Evolutionary conservation across 1,139 yeast species (phyloP).

Genomic region (Yamadazyma siamensis): DNA sequence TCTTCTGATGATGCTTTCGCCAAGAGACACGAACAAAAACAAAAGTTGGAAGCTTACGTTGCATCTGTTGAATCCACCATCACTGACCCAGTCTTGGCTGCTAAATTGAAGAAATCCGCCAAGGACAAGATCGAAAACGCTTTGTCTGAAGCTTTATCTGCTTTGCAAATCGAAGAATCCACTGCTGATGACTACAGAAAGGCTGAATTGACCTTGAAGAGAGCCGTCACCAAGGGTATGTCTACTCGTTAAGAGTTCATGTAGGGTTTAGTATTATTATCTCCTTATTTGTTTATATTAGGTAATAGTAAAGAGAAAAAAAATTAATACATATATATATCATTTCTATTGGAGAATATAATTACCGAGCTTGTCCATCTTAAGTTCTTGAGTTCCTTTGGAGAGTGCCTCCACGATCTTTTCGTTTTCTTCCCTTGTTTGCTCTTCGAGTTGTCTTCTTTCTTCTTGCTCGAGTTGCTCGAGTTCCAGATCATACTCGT

Average conservation of each 20-base stretch:
- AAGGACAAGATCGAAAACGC: conserved; percentile 98
- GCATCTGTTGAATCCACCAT: conserved; percentile 95
- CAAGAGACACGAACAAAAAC: conserved; percentile 99
- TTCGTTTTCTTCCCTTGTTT: conserved; percentile 60
- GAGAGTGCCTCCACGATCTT: conserved; percentile 67
- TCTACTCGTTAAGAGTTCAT: conserved; percentile 78
- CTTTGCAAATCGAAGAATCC: conserved; percentile 96
- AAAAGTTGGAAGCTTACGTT: conserved; percentile 98
- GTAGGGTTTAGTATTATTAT: conserved; percentile 6
- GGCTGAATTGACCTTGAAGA: conserved; percentile 98
- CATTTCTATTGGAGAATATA: conserved; percentile 54
- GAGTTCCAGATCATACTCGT: conserved; percentile 32
- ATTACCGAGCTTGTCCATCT: conserved; percentile 80
- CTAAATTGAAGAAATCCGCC: conserved; percentile 97
- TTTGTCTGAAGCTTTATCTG: conserved; percentile 96
- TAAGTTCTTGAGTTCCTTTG: conserved; percentile 55
- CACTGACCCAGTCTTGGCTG: conserved; percentile 97
- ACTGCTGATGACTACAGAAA: conserved; percentile 97
- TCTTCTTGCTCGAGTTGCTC: conserved; percentile 28
- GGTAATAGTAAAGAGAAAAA: conserved; percentile 7
- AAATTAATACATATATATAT: conserved; percentile 17
- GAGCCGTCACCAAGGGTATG: conserved; percentile 99
- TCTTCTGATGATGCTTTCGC: conserved; percentile 99
- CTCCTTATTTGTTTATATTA: conserved; percentile 17
- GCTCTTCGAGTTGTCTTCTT: conserved; percentile 32